Evolutionary conservation across 2,329 filamentous ascomycete genomes (phyloP).

Genomic region (Xylaria sp.): DNA sequence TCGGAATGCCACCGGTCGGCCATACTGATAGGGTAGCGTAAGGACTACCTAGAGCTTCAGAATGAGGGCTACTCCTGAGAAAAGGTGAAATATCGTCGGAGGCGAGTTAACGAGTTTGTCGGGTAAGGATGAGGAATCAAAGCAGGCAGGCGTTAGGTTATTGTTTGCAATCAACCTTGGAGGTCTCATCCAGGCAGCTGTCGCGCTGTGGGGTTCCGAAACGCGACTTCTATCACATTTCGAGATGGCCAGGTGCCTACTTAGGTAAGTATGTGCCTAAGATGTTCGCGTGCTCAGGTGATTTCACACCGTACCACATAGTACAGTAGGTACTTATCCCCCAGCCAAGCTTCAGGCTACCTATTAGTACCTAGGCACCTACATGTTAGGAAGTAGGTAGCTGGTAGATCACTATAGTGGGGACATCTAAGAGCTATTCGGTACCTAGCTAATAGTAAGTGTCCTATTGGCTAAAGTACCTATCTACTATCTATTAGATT

Average conservation of each 20-base stretch:
- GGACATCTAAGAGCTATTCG: not conserved
- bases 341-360: no score
- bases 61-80: not conserved
- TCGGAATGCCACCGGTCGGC: conserved; percentile 56
- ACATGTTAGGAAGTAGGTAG: no score
- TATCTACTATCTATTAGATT: no score
- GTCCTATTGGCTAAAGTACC: conserved; percentile 39
- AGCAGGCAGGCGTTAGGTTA: not conserved
- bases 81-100: not conserved
- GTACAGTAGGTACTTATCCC: not conserved
- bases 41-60: not conserved
- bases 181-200: conserved; percentile 42
- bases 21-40: conserved; percentile 35
- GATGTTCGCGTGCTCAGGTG: conserved; percentile 46
- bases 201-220: conserved; percentile 36
- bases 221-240: conserved; percentile 38
- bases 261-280: not conserved
- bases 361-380: no score
- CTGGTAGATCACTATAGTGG: not conserved
- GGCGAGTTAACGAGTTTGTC: not conserved
- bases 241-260: conserved; percentile 12
- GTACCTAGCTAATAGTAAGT: conserved; percentile 11
- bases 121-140: not conserved
- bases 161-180: not conserved
- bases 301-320: conserved; percentile 29